Conservation (phyloP, 2,329 filamentous ascomycete genomes). For the Colletotrichum tamarilloi region DNA sequence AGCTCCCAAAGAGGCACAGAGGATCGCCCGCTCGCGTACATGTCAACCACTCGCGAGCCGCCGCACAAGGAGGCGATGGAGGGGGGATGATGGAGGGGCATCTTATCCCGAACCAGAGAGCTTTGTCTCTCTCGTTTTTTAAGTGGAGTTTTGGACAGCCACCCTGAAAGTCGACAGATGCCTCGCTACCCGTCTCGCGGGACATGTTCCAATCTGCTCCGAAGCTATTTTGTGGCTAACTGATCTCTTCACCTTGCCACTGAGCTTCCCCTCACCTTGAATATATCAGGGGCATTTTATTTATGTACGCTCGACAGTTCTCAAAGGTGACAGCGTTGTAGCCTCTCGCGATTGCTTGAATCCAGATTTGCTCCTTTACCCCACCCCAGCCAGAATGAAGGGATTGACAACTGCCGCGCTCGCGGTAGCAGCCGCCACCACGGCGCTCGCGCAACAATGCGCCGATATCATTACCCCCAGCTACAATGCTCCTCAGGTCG, state of each 20-base stretch:
- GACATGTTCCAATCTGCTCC: neutral
- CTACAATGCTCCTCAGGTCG: conserved; percentile 51
- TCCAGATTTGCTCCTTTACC: neutral
- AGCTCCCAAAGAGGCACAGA: conserved; percentile 14
- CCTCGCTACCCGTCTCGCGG: conserved; percentile 2
- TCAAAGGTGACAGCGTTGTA: neutral
- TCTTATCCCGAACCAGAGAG: neutral
- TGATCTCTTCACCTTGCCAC: conserved; percentile 6
- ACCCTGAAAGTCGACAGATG: neutral
- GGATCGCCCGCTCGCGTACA: conserved; percentile 16
- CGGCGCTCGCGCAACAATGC: conserved; percentile 42
- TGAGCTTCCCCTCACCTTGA: neutral
- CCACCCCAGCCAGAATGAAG: conserved; percentile 12
- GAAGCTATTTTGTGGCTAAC: neutral
- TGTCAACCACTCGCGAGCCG: conserved; percentile 16
- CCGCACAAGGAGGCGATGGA: neutral
- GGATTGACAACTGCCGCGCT: conserved; percentile 9
- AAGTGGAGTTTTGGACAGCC: conserved; percentile 15
- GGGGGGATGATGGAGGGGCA: neutral
- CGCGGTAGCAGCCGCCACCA: conserved; percentile 11
- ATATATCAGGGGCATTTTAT: neutral
- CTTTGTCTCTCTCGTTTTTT: neutral
- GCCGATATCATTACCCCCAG: conserved; percentile 47
- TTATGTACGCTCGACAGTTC: neutral
- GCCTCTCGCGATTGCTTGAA: neutral